A percentile compares a stretch with the other conserved stretches of the same genome.
phyloP scores from a whole-genome alignment of 164 flowering plant genomes.

The Umbellularia californica region DNA sequence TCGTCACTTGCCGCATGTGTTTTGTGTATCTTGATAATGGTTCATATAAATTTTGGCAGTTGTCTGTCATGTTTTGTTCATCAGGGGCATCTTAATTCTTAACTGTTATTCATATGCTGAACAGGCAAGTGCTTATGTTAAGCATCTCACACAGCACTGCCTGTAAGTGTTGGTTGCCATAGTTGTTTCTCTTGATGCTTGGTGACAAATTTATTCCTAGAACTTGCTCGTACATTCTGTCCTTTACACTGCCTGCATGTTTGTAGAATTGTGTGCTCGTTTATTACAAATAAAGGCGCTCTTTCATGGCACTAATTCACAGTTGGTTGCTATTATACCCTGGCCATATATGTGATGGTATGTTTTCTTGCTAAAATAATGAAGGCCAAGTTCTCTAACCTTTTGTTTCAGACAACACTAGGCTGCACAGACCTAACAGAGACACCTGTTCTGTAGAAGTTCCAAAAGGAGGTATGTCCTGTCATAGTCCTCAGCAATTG shows the following conservation, averaged over 20 bases:
- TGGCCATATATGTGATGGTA: not conserved
- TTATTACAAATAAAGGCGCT: not conserved
- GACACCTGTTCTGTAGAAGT: slow-evolving; percentile 39
- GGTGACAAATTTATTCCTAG: no score
- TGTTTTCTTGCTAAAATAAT: not conserved
- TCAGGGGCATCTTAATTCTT: no score
- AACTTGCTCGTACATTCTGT: no score
- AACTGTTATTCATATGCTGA: no score
- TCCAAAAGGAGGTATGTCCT: slow-evolving; percentile 34
- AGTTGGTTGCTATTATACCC: not conserved
- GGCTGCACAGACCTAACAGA: slow-evolving; percentile 32
- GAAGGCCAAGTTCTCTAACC: not conserved
- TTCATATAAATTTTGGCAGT: no score
- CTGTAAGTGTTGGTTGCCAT: no score
- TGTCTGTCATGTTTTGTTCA: no score
- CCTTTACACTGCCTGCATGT: not conserved
- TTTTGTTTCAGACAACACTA: slow-evolving; percentile 48
- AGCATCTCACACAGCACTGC: no score
- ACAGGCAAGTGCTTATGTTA: no score
- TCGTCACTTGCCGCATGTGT: no score
- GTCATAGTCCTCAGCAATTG: not conserved
- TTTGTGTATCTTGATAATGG: no score
- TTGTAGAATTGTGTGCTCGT: not conserved
- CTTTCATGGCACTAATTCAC: not conserved
- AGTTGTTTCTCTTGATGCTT: no score